These are phyloP conservation scores for Prunella vulgaris DNA, from an alignment of 257 asterid species.

Conservation along the genomic window DNA sequence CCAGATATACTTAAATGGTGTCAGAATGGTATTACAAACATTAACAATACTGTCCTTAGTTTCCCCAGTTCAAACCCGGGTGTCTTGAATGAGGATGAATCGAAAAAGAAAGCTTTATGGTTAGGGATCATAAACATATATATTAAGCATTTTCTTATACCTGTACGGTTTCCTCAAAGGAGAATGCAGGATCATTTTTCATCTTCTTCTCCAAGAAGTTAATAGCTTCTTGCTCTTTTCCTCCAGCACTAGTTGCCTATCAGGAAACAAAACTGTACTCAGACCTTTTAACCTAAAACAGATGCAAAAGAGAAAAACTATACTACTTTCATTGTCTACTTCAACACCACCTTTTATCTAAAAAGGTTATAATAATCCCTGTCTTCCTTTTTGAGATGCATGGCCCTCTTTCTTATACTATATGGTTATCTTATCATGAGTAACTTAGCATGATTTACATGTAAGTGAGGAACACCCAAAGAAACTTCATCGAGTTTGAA, in stretches of 20 bases:
- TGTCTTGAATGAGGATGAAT: too few relatives aligned
- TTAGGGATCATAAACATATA: not conserved
- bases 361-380: not conserved
- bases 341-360: not conserved
- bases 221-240: slow-evolving; percentile 94
- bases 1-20: not conserved
- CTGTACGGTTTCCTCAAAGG: slow-evolving; percentile 95
- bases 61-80: too few relatives aligned
- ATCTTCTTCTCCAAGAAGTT: slow-evolving; percentile 94
- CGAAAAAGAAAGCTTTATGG: too few relatives aligned
- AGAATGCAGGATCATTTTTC: slow-evolving; percentile 85
- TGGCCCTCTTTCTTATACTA: not conserved
- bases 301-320: not conserved
- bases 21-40: slow-evolving; percentile 1
- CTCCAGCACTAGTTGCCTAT: slow-evolving; percentile 96
- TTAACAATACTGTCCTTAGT: too few relatives aligned
- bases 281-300: slow-evolving; percentile 2
- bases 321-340: not conserved
- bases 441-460: not conserved
- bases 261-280: slow-evolving; percentile 22
- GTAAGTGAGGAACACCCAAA: not conserved
- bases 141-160: slow-evolving; percentile 31
- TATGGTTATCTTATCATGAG: not conserved
- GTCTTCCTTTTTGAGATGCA: not conserved
- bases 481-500: not conserved